Evolutionary conservation across 495 filamentous ascomycete species (phyloP).

Genomic region (Hypomontagnella submonticulosa): DNA sequence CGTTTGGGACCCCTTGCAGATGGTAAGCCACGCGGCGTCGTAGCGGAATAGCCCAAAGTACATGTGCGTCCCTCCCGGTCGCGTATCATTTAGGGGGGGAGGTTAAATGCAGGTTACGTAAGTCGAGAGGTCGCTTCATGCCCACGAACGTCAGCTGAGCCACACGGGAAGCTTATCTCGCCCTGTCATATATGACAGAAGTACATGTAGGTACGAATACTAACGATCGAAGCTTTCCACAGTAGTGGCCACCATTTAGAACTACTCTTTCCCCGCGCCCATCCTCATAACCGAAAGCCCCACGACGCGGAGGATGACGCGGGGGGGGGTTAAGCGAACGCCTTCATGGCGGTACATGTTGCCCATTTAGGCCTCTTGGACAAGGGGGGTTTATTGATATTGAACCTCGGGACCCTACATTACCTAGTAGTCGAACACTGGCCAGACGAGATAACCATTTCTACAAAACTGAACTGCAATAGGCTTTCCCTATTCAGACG

Average conservation of each 20-base stretch:
- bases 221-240: constrained; percentile 18
- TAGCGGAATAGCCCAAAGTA: constrained; percentile 23
- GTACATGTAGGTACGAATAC: constrained; percentile 1
- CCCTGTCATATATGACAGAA: constrained; percentile 41
- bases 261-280: constrained; percentile 16
- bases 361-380: constrained; percentile 20
- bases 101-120: constrained; percentile 13
- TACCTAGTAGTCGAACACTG: background rate
- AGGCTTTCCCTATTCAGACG: constrained; percentile 13
- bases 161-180: constrained; percentile 1
- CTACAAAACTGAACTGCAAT: background rate
- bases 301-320: constrained; percentile 18
- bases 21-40: constrained; percentile 34
- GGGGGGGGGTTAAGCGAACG: constrained; percentile 18
- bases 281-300: constrained; percentile 21
- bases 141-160: constrained; percentile 16
- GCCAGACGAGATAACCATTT: constrained; percentile 5
- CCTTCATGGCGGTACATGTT: constrained; percentile 7
- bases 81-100: constrained; percentile 17
- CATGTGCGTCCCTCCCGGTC: constrained; percentile 1
- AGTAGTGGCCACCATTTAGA: constrained; percentile 11
- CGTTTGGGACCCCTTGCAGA: constrained; percentile 27
- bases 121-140: constrained; percentile 13
- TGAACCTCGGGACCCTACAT: constrained; percentile 11
- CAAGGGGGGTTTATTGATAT: constrained; percentile 2